phyloP scores from a whole-genome alignment of 139 green algal species.

The Yamagishiella unicocca region DNA sequence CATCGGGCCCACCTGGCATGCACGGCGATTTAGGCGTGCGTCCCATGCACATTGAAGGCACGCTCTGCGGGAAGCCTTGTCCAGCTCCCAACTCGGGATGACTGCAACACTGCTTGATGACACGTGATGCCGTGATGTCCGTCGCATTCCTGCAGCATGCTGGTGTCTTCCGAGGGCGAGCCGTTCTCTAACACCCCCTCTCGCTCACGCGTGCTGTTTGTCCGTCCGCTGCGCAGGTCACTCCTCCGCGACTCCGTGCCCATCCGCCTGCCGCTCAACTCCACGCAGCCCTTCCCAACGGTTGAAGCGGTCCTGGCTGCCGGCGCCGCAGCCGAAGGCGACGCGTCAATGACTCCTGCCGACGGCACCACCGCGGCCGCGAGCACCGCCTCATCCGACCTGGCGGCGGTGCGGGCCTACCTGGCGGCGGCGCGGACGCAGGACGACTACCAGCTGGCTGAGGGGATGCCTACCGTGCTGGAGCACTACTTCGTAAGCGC shows the following conservation, averaged over 20 bases:
- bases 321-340: neutral
- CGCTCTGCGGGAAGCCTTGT: no score
- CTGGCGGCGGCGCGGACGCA: slow-evolving; percentile 45
- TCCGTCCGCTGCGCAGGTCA: slow-evolving; percentile 15
- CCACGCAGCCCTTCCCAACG: slow-evolving; percentile 10
- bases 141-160: no score
- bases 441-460: slow-evolving; percentile 43
- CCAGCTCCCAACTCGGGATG: no score
- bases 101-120: no score
- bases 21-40: no score
- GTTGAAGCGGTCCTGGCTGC: neutral
- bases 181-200: no score
- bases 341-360: neutral
- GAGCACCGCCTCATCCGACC: neutral
- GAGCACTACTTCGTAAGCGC: slow-evolving; percentile 40
- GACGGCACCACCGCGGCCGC: slow-evolving; percentile 6
- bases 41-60: no score
- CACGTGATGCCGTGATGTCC: no score
- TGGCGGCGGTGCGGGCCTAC: slow-evolving; percentile 57
- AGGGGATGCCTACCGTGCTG: slow-evolving; percentile 36
- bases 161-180: no score
- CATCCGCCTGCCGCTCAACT: slow-evolving; percentile 26
- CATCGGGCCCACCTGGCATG: no score
- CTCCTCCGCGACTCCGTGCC: slow-evolving; percentile 22
- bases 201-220: no score